Evolutionary conservation across 2,329 filamentous ascomycete genomes (phyloP), one percentile per base, ranked within the genome.

Genomic region (Scedosporium dehoogii): DNA sequence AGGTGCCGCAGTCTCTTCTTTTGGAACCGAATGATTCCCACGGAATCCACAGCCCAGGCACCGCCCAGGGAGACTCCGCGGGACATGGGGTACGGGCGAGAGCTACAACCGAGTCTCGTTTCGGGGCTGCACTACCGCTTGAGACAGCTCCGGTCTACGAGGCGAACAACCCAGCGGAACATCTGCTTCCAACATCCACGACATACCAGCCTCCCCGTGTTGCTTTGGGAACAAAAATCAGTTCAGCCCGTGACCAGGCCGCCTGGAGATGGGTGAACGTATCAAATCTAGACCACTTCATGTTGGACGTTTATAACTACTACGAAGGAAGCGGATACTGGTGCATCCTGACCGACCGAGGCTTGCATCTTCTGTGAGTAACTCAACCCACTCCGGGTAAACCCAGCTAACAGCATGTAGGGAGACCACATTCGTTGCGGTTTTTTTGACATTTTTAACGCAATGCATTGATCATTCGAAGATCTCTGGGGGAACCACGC

Each of bases 241-340:
- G 41, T n/a, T 62, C 55, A n/a, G 41, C 42, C 12, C 86, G 86
- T 73, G 89, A 93, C 70, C 89, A 87, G 73, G 92, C 92, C 3
- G 85, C 96, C 78, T 97, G 91, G 88, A 84, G 90, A 74, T 97
- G 92, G 90, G 90, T 90, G 62, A 96, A 96, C 70, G 90, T 94
- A 63, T 85, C 90, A 44, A 94, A 96, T 70, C 79, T 97, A 61
- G 92, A 97, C 73, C 88, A 86, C 68, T 97, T 96, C 72, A 85
- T 96, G 70, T 83, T 85, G 62, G 89, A 85, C 65, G 90, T 96
- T 3, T 97, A 97, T 72, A 82, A 89, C 66, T 97, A 96, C 74
- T 96, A 90, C 70, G 79, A 88, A 60, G 89, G 88, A 1, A 88
- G 91, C 66, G 92, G 92, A 0, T 85, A 96, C 44, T 92, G 87